Base-by-base conservation (phyloP, 148 eudicot genomes). In the Camellia granthamiana region DNA sequence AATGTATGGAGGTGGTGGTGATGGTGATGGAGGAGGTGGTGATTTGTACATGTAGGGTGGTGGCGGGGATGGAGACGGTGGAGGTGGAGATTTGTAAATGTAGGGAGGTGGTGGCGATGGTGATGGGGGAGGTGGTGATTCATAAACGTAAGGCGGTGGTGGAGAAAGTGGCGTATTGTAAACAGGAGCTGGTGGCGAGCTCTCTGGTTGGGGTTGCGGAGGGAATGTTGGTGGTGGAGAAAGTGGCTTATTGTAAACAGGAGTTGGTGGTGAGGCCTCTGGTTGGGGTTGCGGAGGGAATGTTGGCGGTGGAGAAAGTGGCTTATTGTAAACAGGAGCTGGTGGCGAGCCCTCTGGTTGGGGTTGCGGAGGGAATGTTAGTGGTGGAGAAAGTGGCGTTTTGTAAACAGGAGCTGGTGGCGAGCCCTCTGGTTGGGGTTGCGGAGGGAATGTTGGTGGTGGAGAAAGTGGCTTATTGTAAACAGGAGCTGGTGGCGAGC, bases 261-360 rank as follows among this genome's bases (percentile, higher is more conserved):
- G 83, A 19, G 54, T 18, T 1, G 63, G 74, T 9, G 42, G n/a
- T 3, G 71, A 67, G 21, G 13, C 7, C 18, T 2, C 19, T 58
- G 49, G 74, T 71, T 71, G 78, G 4, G 38, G 58, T 8, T 80
- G 79, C 15, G 41, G 61, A 4, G 78, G 72, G 11, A 49, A 7
- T 49, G 52, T 49, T 16, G 65, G 18, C 16, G n/a, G 49, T 42
- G 72, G 0, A 11, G 72, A 62, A 77, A 16, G 42, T 18, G 67
- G 78, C 19, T 52, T 43, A 7, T 75, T 23, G 19, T 14, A 55
- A 3, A 59, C 42, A 44, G 83, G 83, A 19, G 54, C 52, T 1
- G 63, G 74, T 9, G 42, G n/a, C 3, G 71, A 67, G 21, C 21
- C 7, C 18, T 2, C 19, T 58, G 59, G 74, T 71, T 71, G 78